A percentile compares a stretch with the other conserved stretches of the same genome.
phyloP scores from a whole-genome alignment of 768 basidiomycete genomes.

The Hericium erinaceus region DNA sequence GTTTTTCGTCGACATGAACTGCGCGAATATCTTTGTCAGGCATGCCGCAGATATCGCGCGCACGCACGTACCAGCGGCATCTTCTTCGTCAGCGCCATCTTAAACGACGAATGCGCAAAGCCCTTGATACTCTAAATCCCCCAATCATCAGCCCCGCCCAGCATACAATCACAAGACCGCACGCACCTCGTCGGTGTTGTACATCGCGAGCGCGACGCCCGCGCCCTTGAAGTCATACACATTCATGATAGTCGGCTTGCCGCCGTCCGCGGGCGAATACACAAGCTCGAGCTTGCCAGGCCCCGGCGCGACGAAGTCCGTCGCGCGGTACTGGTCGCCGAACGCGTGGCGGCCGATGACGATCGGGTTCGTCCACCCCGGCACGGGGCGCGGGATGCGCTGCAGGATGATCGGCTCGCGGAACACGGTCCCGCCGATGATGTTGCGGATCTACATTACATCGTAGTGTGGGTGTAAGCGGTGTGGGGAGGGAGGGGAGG shows the following conservation, averaged over 20 bases:
- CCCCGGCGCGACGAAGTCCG: constrained; percentile 86
- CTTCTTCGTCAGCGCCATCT: constrained; percentile 82
- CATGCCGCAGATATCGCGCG: neutral
- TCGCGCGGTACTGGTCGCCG: constrained; percentile 95
- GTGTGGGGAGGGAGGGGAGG: neutral
- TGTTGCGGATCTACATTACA: constrained; percentile 74
- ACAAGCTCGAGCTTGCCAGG: constrained; percentile 91
- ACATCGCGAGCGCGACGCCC: constrained; percentile 96
- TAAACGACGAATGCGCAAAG: constrained; percentile 96
- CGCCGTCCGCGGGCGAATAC: constrained; percentile 75
- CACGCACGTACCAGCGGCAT: constrained; percentile 46
- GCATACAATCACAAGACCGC: neutral
- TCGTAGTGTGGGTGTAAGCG: neutral
- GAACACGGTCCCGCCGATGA: constrained; percentile 97
- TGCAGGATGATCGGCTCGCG: constrained; percentile 93
- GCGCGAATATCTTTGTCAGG: neutral
- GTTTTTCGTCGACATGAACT: constrained; percentile 99
- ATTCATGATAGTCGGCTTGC: constrained; percentile 55
- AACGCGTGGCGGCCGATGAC: constrained; percentile 95
- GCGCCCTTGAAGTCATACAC: constrained; percentile 92
- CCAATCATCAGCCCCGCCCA: neutral
- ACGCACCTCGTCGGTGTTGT: constrained; percentile 88
- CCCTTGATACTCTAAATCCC: constrained; percentile 69
- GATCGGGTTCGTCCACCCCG: constrained; percentile 96
- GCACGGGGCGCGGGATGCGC: constrained; percentile 86